Evolutionary conservation across 2,329 filamentous ascomycete genomes (phyloP), one percentile per base, ranked within the genome.

Genomic region (Didymella keratinophila): DNA sequence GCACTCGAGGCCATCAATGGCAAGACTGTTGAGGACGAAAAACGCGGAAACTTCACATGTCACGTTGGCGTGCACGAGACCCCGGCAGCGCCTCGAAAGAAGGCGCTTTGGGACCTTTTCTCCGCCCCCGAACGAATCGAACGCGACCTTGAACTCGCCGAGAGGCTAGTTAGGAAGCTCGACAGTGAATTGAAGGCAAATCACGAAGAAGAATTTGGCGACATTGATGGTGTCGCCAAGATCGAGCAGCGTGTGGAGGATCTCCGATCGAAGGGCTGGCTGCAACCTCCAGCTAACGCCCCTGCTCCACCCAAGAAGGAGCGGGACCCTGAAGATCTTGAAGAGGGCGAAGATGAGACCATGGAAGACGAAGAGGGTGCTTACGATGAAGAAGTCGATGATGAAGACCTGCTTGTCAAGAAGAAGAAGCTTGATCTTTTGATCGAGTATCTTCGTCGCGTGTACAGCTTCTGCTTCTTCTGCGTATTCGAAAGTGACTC

Each of bases 381-480:
- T 27, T 79, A 83, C 46, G 84, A 92, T 60, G 92, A 95, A 51
- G 94, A 97, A 62, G 84, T 89, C 32, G 94, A 99, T 67, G 92
- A 96, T 70, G 92, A 97, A 72, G 92, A 97, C 39, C 82, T 97
- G 37, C 78, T 97, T 53, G 85, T 89, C 39, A 95, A 96, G 83
- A 98, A 98, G 85, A 98, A 99, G 83, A 93, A 95, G 72, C 86
- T 99, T 48, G 95, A 99, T 78, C 83, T 99, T 34, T 84, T 97
- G 76, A 95, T 98, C 52, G 95, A 99, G 79, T 99, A 99, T 76
- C 84, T 99, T 59, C 92, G 95, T 51, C 89, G 95, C 16, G 95
- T 99, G 51, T 96, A 96, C 84, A 97, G 95, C 79, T 98, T 99
- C 80, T 99, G 95, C 81, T 97, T 99, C 83, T 99, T 98, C 82